Evolutionary conservation across 202 grass and related monocot genomes (phyloP), one percentile per base, ranked within the genome.

Genomic region (Zizania palustris): DNA sequence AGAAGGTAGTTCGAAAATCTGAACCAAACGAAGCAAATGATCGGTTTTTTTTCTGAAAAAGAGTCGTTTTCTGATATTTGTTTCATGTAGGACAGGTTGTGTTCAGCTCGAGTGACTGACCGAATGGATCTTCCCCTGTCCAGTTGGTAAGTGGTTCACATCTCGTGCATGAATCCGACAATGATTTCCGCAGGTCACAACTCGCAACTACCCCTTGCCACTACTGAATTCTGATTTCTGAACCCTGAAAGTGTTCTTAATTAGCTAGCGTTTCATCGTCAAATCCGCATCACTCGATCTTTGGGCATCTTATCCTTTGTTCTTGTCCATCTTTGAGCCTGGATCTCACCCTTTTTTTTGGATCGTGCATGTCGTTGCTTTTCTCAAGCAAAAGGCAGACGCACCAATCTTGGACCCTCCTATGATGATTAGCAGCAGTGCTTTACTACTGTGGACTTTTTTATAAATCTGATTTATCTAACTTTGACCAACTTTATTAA

Each of bases 271-370:
- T 45, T 13, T 60, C 16, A 5, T 21, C 3, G 42, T 48, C 9
- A 34, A 7, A 5, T 69, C 72, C 55, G 5, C 64, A 69, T 43
- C 72, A 16, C 20, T 46, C 0, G 20, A 69, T 69, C 12, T 63
- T 39, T 42, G 14, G 62, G 35, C 35, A 44, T 76, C 63, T 50
- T 21, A 60, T 69, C 42, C 14, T 20, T 61, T 13, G 20, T 63
- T 45, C 49, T 16, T 56, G 58, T 64, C 48, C 22, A 8, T 58
- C 54, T 56, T 77, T 77, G 64, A 42, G 34, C 14, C 43, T 53
- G 15, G 10, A 63, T 83, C 64, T 37, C 81, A 45, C 36, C 28
- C 2, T 28, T 28, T 28, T 28, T 28, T 77, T 77, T 63, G 45
- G 65, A 37, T 63, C 40, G 3, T 55, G 51, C 51, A 55, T 55